Base-by-base conservation (phyloP, 2,329 filamentous ascomycete genomes). In the Ustilaginoidea virens region DNA sequence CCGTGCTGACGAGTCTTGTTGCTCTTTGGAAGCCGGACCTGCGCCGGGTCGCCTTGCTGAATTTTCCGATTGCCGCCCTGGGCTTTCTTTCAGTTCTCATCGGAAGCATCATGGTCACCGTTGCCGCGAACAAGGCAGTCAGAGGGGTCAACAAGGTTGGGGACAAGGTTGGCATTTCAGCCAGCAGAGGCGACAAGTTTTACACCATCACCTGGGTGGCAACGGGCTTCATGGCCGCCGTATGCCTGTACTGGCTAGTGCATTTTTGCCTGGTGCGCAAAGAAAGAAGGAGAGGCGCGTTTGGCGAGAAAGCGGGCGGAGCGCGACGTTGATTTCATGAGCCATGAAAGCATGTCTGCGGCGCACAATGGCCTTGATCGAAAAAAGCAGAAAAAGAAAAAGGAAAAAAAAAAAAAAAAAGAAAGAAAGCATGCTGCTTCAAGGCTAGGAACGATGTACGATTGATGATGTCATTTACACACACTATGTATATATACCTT, bases 171-270 rank as follows among this genome's bases (percentile, higher is more conserved):
- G 63, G 63, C 23, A 47, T 69, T 14, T 48, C 53, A 2, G 63
- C 60, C 0, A 37, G 44, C 9, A 38, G 47, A 8, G 64, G 65
- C 6, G 39, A 29, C 24, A 57, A 58, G 44, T 63, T 69, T 36
- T 48, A 57, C 38, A 49, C 40, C 18, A 41, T 67, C 22, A 53
- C 53, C 5, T 69, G 63, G 64, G 51, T 60, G 4, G 51, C 62
- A 2, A 55, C 62, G 11, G 60, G 41, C 4, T 44, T 60, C 34
- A 63, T 66, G 55, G 41, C 52, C 4, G 35, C 48, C 1, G 42
- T 53, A 0, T 32, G 50, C 4, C 16, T 52, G 3, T 65, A 56
- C 41, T 68, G 63, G 63, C 14, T 44, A 1, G 43, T 33, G 8
- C 44, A 53, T 23, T 41, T 58, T 36, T 46, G 47, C 18, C 17